These are phyloP conservation scores for Xylogone sp. DNA, from an alignment of 2,329 filamentous ascomycete species.

Conservation along the genomic window DNA sequence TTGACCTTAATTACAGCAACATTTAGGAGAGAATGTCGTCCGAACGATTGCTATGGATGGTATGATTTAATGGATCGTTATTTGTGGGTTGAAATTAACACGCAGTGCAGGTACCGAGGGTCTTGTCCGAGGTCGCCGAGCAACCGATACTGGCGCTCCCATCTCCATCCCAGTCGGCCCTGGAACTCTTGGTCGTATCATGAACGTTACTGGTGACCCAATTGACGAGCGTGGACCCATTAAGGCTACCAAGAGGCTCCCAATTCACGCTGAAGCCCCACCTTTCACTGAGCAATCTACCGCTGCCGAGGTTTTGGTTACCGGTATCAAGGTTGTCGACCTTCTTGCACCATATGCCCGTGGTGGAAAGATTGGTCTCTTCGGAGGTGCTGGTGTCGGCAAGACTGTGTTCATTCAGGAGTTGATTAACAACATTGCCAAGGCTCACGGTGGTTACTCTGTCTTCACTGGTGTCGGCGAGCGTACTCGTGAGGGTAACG, in stretches of 20 bases:
- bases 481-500: conserved; percentile 99
- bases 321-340: conserved; percentile 99
- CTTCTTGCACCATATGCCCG: conserved; percentile 97
- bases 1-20: conserved; percentile 68
- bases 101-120: conserved; percentile 81
- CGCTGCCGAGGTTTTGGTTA: conserved; percentile 91
- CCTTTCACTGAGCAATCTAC: conserved; percentile 95
- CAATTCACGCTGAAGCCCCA: conserved; percentile 94
- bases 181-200: conserved; percentile 95
- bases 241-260: conserved; percentile 81
- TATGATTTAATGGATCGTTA: conserved; percentile 43
- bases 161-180: conserved; percentile 96
- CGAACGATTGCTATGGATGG: conserved; percentile 99
- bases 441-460: conserved; percentile 99
- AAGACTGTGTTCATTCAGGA: conserved; percentile 99
- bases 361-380: conserved; percentile 99
- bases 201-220: conserved; percentile 99
- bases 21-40: conserved; percentile 98
- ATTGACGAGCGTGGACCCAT: conserved; percentile 99
- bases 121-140: conserved; percentile 89
- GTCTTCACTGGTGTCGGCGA: conserved; percentile 99
- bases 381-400: conserved; percentile 99
- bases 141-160: conserved; percentile 84
- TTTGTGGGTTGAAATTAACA: conserved; percentile 18
- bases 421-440: conserved; percentile 99